Conservation (phyloP, 768 basidiomycete species). For the Rhizopogon rudus region DNA sequence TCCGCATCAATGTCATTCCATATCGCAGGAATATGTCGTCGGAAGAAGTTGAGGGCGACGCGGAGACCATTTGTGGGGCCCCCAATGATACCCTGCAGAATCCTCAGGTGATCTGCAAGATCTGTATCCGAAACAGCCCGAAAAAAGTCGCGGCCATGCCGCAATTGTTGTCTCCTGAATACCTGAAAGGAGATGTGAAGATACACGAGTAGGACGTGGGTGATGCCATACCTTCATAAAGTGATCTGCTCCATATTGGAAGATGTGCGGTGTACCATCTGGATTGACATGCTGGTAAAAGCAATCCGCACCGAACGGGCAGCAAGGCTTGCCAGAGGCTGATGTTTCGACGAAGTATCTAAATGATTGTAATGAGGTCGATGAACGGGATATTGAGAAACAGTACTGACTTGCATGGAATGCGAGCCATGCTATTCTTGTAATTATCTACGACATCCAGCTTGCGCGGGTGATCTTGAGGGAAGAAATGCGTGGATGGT, state of each 20-base stretch:
- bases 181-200: conserved; percentile 16
- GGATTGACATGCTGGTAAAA: conserved; percentile 69
- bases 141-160: conserved; percentile 10
- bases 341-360: conserved; percentile 63
- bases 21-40: conserved; percentile 27
- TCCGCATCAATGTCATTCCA: conserved; percentile 14
- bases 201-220: conserved; percentile 30
- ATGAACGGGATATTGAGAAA: background rate
- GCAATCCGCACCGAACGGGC: conserved; percentile 79
- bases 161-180: conserved; percentile 19
- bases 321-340: conserved; percentile 43
- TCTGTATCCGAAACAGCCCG: conserved; percentile 20
- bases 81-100: conserved; percentile 48
- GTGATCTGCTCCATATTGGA: conserved; percentile 47
- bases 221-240: conserved; percentile 44
- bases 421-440: conserved; percentile 66
- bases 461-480: conserved; percentile 50
- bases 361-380: background rate
- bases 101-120: conserved; percentile 30
- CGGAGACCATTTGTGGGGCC: conserved; percentile 39
- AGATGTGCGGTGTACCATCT: conserved; percentile 60
- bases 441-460: conserved; percentile 47
- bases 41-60: conserved; percentile 32
- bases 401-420: conserved; percentile 57
- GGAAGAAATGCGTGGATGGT: conserved; percentile 67